These are phyloP conservation scores for Salvia rosmarinus DNA, from an alignment of 257 asterid species.

Conservation along the genomic window DNA sequence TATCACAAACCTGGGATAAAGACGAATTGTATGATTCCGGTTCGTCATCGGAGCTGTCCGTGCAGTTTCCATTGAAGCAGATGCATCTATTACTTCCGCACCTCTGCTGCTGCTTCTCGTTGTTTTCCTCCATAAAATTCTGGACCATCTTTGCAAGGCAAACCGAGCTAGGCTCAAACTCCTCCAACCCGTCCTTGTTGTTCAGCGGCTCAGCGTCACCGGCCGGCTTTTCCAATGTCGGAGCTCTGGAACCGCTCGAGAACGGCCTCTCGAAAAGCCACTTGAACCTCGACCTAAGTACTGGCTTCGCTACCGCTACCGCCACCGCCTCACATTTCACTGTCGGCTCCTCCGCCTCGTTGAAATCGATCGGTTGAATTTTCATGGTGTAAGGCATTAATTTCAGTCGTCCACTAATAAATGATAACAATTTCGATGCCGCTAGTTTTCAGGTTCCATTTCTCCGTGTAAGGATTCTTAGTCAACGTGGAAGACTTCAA, in stretches of 20 bases:
- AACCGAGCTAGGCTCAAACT: conserved; percentile 79
- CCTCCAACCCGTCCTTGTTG: conserved; percentile 55
- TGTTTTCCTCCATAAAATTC: conserved; percentile 73
- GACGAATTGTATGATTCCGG: conserved; percentile 45
- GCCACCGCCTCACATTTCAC: conserved; percentile 47
- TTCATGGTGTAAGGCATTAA: conserved; percentile 63
- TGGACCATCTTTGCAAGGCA: conserved; percentile 86
- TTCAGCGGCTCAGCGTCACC: conserved; percentile 36
- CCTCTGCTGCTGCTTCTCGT: conserved; percentile 55
- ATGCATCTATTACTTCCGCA: conserved; percentile 68
- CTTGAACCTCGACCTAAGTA: conserved; percentile 64
- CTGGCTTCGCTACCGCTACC: conserved; percentile 47
- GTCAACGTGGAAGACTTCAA: conserved; percentile 41
- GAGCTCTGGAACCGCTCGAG: conserved; percentile 49
- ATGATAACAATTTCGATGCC: conserved; percentile 10
- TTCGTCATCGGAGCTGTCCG: conserved; percentile 78
- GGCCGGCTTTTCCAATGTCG: conserved; percentile 43
- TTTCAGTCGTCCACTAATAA: not conserved
- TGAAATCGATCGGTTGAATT: conserved; percentile 79
- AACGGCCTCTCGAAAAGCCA: conserved; percentile 87
- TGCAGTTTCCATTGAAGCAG: conserved; percentile 69
- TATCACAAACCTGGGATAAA: conserved; percentile 51
- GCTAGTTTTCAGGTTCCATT: conserved; percentile 34
- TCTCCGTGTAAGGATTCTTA: conserved; percentile 24
- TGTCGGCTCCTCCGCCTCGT: conserved; percentile 39